Percentiles rank a stretch among this genome's conserved stretches.
These are phyloP conservation scores for Hagleromyces aurorensis DNA, from an alignment of 805 yeast species.

Conservation along the genomic window DNA sequence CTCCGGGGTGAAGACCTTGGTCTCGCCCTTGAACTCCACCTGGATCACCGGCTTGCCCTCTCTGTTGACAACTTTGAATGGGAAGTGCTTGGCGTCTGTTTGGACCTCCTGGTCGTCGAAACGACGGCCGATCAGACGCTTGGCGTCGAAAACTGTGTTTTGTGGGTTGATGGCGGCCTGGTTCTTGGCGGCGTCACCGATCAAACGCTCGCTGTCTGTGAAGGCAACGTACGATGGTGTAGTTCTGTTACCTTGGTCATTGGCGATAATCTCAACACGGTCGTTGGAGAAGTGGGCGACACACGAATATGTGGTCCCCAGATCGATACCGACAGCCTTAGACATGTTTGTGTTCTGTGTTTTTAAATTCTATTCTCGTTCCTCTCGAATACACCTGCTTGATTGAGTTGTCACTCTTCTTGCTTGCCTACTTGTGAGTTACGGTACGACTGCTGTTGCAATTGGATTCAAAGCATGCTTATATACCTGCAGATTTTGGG, in stretches of 20 bases:
- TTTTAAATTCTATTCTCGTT: too few species aligned
- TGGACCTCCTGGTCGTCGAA: constrained; percentile 73
- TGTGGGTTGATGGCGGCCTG: constrained; percentile 91
- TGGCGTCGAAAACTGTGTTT: constrained; percentile 86
- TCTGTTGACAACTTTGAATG: constrained; percentile 69
- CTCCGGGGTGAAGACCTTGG: constrained; percentile 84
- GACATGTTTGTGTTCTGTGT: constrained; percentile 31
- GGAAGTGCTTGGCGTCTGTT: constrained; percentile 75
- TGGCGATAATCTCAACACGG: constrained; percentile 90
- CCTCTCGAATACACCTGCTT: too few species aligned
- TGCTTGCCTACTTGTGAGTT: too few species aligned
- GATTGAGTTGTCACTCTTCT: too few species aligned
- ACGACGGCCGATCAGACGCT: constrained; percentile 90
- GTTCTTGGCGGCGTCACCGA: constrained; percentile 96
- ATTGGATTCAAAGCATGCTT: too few species aligned
- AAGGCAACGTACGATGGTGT: constrained; percentile 95
- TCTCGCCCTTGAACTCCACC: constrained; percentile 79
- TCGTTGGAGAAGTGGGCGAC: constrained; percentile 92
- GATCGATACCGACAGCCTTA: constrained; percentile 64
- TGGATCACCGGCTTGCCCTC: constrained; percentile 74
- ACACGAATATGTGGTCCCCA: constrained; percentile 90
- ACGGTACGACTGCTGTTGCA: too few species aligned
- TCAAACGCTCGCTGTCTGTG: constrained; percentile 85
- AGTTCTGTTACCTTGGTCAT: constrained; percentile 97
- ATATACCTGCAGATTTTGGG: too few species aligned